Base-by-base conservation (phyloP, 2,329 filamentous ascomycete species). In the Rasamsonia emersonii region DNA sequence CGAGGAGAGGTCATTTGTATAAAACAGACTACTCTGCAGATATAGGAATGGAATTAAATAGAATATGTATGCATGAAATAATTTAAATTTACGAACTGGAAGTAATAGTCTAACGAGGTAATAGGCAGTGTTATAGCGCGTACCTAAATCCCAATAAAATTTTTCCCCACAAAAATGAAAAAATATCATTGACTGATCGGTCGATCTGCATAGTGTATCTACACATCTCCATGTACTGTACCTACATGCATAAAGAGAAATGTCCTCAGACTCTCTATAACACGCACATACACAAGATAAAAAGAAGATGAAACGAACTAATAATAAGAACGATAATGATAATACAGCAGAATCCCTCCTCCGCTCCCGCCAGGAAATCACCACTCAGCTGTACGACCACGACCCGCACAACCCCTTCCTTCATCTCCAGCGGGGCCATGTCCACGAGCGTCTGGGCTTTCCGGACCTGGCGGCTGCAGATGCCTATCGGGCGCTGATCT, bases 381-480 rank as follows among this genome's bases (percentile, higher is more conserved):
- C 79, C 1, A 58, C 47, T 18, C 38, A 45, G 15, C 53, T 65
- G 10, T 54, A 56, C 32, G 36, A 49, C 18, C 20, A 23, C 9
- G 54, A 59, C 28, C 58, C 60, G 2, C 61, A 65, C 43, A 63
- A 64, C 34, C 58, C 59, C 5, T 46, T 54, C 20, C 44, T 52
- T 4, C 55, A 64, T 37, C 49, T 67, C 9, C 45, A 54, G 17
- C 75, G 88, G 18, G 85, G 85, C 15, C 63, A 73, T 19, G 66
- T 82, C 24, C 77, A 95, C 56, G 72, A 77, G 10, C 66, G 76
- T 27, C 69, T 95, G 28, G 84, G 77, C 21, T 96, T 94, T 56
- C 85, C 86, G 0, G 91, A 98, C 56, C 73, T 98, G 23, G 86
- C 86, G 4, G 79, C 81, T 8, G 85, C 86, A 19, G 88, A 95